Evolutionary conservation across 2,329 filamentous ascomycete species (phyloP), one percentile per base, ranked within the genome.

Genomic region (Neofusicoccum umdonicola): DNA sequence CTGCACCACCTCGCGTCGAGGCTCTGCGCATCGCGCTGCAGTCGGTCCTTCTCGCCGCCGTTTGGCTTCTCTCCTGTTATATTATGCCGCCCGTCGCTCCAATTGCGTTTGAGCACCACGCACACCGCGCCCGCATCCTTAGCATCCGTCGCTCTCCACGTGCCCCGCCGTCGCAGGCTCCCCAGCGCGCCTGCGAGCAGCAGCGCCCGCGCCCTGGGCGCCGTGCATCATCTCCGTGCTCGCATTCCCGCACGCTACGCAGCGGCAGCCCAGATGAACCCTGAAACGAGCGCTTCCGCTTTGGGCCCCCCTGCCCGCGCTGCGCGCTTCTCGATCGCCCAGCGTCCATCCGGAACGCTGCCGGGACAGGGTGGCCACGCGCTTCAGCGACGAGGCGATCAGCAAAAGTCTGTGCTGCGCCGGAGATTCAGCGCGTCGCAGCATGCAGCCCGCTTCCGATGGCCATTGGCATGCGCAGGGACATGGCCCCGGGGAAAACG

Each of bases 1-100:
- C n/a, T 31, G 41, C n/a, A 12, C 57, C 31, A 37, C 61, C 61
- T 63, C 61, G 61, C 61, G 27, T 63, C 61, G 61, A 63, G 61
- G 61, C 61, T 63, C 61, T 54, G 48, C 61, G 31, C 39, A 31
- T 5, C 44, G 19, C n/a, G 27, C 44, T 17, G 31, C n/a, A 58
- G 13, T 60, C 56, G 56, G 56, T 60, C 56, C 56, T 45, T 60
- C 42, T 60, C 41, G 3, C 6, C 2, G 27, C 34, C 51, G 22
- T 54, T 54, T 39, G 37, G 52, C 52, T 42, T 42, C 50, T 52
- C 27, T 47, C 27, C 41, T 37, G 41, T 35, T 57, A n/a, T 57
- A 57, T 57, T 34, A 34, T 56, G 51, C 48, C 48, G 31, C n/a
- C 48, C 48, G 11, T 17, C 34, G 17, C 51, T 56, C 50, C 50